Base-by-base conservation (phyloP, 192 early-diverging fungal genomes). In the Podochytrium sp. region DNA sequence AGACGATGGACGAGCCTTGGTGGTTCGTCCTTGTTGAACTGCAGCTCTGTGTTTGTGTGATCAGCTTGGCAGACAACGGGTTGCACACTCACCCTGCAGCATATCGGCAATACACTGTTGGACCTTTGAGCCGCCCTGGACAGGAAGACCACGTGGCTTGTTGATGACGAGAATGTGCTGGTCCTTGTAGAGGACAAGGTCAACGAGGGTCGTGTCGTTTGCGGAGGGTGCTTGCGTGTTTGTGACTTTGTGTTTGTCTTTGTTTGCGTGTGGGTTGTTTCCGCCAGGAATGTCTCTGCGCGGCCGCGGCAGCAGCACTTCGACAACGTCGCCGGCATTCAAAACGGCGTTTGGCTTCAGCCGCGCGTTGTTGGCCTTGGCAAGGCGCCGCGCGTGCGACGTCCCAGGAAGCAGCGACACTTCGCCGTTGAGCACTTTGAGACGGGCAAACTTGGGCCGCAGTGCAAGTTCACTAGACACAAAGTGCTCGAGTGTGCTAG, bases 71-170 rank as follows among this genome's bases (percentile, higher is more conserved):
- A 1, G 12, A 57, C 0, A 40, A 12, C 20, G 33, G 20, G 34
- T 32, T 10, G 53, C 20, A n/a, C n/a, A n/a, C 65, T 27, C 32
- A 69, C 71, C 71, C n/a, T 75, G 75, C n/a, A 86, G 57, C 2
- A 86, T 32, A 20, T 61, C 53, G 20, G 73, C 80, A 20, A 86
- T 29, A 62, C 78, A 52, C 3, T 69, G 61, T 4, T 37, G 20
- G 18, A 70, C 57, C 56, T 83, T 86, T n/a, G 85, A 83, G 3
- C 85, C 80, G 37, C 61, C 81, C 53, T 86, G 85, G 5, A 83
- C 81, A 5, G 85, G 41, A 14, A 86, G 51, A 25, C 47, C 74
- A 6, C n/a, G 29, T 12, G 75, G 74, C 61, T 86, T 86, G 76
- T 86, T 83, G 20, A 86, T 74, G 14, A 81, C 59, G 14, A 86